Conservation (phyloP, 192 early-diverging fungal species). For the Dissophora ornata region DNA sequence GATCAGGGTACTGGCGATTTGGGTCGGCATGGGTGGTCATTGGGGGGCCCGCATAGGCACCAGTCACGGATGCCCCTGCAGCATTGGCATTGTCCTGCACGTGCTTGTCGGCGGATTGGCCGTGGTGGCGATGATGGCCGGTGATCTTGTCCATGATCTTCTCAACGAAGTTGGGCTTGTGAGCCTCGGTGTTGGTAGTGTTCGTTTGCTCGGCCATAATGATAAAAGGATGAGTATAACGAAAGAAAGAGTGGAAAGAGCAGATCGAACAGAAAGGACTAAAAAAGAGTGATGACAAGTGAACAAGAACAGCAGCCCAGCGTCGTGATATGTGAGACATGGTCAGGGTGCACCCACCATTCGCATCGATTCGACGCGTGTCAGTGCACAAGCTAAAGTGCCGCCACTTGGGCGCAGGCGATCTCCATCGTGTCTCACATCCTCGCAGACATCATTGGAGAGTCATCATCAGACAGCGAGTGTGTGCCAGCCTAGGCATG, state of each 20-base stretch:
- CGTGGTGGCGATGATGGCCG: background rate
- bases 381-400: background rate
- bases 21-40: conserved; percentile 21
- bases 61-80: conserved; percentile 7
- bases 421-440: no score
- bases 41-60: conserved; percentile 33
- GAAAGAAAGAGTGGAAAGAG: background rate
- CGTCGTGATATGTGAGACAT: no score
- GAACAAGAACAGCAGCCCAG: no score
- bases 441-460: no score
- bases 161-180: conserved; percentile 6
- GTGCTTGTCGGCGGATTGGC: no score
- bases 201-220: conserved; percentile 16
- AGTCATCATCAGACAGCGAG: no score
- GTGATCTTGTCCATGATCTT: conserved; percentile 18
- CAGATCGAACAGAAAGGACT: background rate
- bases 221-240: conserved; percentile 1
- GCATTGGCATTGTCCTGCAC: conserved; percentile 27
- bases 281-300: conserved; percentile 1
- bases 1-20: no score
- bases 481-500: no score
- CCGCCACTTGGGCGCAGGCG: no score
- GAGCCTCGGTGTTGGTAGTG: background rate
- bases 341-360: no score
- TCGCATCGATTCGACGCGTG: conserved; percentile 11